A percentile compares a stretch with the other conserved stretches of the same genome.
phyloP scores from a whole-genome alignment of 768 basidiomycete genomes.

The Xerocomellus chrysenteron region DNA sequence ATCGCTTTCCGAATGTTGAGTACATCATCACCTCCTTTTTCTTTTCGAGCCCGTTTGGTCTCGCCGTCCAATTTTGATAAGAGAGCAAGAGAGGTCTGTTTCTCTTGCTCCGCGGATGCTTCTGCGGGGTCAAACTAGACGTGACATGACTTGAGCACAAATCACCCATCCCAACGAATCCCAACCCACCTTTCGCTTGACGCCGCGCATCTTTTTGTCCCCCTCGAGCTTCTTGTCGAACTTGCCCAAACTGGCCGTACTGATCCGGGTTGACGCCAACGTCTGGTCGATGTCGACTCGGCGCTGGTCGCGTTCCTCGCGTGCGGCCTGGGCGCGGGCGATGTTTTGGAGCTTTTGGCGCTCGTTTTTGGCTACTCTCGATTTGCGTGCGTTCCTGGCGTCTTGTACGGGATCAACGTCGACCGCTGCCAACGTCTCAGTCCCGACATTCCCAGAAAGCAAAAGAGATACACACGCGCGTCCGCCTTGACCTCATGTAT shows the following conservation, averaged over 20 bases:
- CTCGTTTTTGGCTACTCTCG: conserved; percentile 81
- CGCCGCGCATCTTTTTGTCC: conserved; percentile 82
- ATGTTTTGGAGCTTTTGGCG: conserved; percentile 71
- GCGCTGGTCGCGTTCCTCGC: conserved; percentile 45
- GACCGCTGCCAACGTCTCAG: conserved; percentile 47
- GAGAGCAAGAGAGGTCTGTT: conserved; percentile 69
- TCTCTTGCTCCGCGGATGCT: conserved; percentile 62
- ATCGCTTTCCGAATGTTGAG: conserved; percentile 91
- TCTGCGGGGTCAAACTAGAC: conserved; percentile 84
- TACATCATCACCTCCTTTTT: conserved; percentile 46
- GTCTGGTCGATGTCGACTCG: conserved; percentile 76
- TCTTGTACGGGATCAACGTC: conserved; percentile 78
- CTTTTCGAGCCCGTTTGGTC: conserved; percentile 51
- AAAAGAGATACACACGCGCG: conserved; percentile 57
- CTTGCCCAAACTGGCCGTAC: conserved; percentile 94
- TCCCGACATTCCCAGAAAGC: not conserved
- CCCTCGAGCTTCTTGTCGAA: conserved; percentile 91
- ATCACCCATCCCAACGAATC: not conserved
- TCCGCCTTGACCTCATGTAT: conserved; percentile 85
- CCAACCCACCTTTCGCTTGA: conserved; percentile 84
- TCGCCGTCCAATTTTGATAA: conserved; percentile 75
- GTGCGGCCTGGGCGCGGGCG: conserved; percentile 49
- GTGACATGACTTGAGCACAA: not conserved
- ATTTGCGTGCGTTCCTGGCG: conserved; percentile 78
- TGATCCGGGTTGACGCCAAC: conserved; percentile 70